These are phyloP conservation scores for Rugiboletus extremiorientalis DNA, from an alignment of 1,284 basidiomycete genomes.

Conservation along the genomic window DNA sequence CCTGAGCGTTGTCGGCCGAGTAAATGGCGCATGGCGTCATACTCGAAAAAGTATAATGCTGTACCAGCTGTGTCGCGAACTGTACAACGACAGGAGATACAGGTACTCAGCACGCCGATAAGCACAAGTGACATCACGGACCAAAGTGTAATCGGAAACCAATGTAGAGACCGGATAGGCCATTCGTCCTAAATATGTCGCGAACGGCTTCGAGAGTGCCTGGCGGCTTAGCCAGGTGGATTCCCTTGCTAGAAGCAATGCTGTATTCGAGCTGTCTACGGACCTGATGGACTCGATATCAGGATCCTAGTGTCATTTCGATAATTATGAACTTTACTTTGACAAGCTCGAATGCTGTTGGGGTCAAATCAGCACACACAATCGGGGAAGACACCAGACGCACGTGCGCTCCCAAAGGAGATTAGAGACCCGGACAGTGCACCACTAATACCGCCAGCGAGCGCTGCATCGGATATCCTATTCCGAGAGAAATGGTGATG, in stretches of 20 bases:
- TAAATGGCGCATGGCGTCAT: constrained; percentile 80
- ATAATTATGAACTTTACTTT: constrained; percentile 59
- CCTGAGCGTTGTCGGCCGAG: constrained; percentile 69
- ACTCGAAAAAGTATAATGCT: constrained; percentile 84
- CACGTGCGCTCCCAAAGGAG: constrained; percentile 81
- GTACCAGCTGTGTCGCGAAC: constrained; percentile 83
- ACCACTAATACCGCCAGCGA: constrained; percentile 76
- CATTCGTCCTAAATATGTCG: constrained; percentile 66
- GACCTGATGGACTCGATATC: constrained; percentile 48
- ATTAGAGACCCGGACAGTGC: constrained; percentile 84
- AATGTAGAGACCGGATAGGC: constrained; percentile 77
- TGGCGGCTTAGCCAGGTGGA: constrained; percentile 66
- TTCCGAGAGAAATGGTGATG: constrained; percentile 58
- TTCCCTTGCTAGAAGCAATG: constrained; percentile 79
- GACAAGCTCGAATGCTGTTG: constrained; percentile 88
- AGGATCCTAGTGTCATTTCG: constrained; percentile 2
- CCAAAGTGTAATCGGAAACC: constrained; percentile 82
- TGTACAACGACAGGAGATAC: constrained; percentile 31
- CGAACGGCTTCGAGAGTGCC: constrained; percentile 70
- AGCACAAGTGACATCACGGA: constrained; percentile 36
- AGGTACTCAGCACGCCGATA: neutral
- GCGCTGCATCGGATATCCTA: constrained; percentile 65
- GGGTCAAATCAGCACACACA: constrained; percentile 7
- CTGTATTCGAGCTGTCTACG: constrained; percentile 92
- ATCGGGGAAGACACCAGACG: constrained; percentile 38